A percentile compares a stretch with the other conserved stretches of the same genome.
Conservation (phyloP, 2,329 filamentous ascomycete species). For the Metarhizium rileyi region DNA sequence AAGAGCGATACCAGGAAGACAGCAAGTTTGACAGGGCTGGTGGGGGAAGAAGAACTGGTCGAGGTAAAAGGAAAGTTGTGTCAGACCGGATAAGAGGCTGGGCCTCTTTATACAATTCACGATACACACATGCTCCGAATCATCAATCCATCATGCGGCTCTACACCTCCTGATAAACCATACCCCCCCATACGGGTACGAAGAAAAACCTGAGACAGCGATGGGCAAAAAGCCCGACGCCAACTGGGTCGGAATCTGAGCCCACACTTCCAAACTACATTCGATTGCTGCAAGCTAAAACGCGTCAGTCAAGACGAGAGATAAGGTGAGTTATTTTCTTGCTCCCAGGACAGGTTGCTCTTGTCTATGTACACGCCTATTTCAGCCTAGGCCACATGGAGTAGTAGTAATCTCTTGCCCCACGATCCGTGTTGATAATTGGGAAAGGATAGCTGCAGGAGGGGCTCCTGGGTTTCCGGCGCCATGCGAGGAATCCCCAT, state of each 20-base stretch:
- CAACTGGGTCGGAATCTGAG: not conserved
- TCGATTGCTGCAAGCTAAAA: not conserved
- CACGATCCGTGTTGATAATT: slow-evolving; percentile 2
- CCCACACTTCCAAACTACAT: not conserved
- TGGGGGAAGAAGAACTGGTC: not conserved
- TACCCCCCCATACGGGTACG: not conserved
- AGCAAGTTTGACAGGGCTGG: not conserved
- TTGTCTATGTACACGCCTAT: not conserved
- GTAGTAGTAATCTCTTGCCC: slow-evolving; percentile 1
- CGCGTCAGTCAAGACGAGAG: not conserved
- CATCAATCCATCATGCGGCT: not conserved
- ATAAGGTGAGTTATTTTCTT: slow-evolving; percentile 4
- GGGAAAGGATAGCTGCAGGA: not conserved
- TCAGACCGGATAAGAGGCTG: not conserved
- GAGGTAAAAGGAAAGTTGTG: not conserved
- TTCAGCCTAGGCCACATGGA: not conserved
- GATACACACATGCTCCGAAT: too few species aligned
- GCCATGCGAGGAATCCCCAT: slow-evolving; percentile 17
- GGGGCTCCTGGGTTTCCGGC: not conserved
- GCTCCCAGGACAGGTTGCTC: not conserved
- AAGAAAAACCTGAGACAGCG: not conserved
- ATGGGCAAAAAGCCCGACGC: not conserved
- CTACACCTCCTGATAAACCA: not conserved
- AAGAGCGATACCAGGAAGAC: too few species aligned
- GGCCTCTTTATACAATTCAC: slow-evolving; percentile 3